A percentile compares a stretch with the other conserved stretches of the same genome.
Conservation (phyloP, 2,329 filamentous ascomycete genomes). For the Esteya vermicola region DNA sequence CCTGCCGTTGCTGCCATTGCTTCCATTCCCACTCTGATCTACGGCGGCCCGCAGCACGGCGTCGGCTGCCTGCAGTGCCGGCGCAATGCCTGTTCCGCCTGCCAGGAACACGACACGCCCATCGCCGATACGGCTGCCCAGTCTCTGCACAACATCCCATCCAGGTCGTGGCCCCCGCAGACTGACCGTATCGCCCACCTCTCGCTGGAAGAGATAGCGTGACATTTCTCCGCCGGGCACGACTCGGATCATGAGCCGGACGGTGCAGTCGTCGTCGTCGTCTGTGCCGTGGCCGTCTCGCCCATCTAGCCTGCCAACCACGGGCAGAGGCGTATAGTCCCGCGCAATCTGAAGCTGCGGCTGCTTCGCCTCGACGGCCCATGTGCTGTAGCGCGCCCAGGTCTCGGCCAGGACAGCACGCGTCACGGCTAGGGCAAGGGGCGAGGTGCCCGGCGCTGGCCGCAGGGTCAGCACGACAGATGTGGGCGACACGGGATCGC, state of each 20-base stretch:
- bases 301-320: too few relatives aligned
- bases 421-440: conserved; percentile 3
- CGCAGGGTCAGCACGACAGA: conserved; percentile 55
- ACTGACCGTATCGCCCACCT: conserved; percentile 50
- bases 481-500: conserved; percentile 49
- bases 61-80: conserved; percentile 67
- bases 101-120: conserved; percentile 65
- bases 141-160: conserved; percentile 31
- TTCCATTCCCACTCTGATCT: background rate
- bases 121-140: conserved; percentile 14
- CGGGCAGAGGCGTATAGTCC: conserved; percentile 79
- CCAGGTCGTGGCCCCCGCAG: conserved; percentile 68
- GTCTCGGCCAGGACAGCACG: conserved; percentile 18
- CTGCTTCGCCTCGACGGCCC: conserved; percentile 89
- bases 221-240: conserved; percentile 77
- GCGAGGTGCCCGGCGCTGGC: conserved; percentile 16
- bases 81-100: conserved; percentile 84
- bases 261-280: background rate
- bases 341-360: conserved; percentile 84
- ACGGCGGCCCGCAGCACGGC: conserved; percentile 35
- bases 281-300: conserved; percentile 14
- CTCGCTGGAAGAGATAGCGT: conserved; percentile 56
- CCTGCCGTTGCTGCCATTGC: conserved; percentile 11
- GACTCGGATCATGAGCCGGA: conserved; percentile 67
- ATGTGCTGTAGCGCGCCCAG: conserved; percentile 50